Conservation (phyloP, 192 early-diverging fungal genomes). For the Rhizophagus prolifer region DNA sequence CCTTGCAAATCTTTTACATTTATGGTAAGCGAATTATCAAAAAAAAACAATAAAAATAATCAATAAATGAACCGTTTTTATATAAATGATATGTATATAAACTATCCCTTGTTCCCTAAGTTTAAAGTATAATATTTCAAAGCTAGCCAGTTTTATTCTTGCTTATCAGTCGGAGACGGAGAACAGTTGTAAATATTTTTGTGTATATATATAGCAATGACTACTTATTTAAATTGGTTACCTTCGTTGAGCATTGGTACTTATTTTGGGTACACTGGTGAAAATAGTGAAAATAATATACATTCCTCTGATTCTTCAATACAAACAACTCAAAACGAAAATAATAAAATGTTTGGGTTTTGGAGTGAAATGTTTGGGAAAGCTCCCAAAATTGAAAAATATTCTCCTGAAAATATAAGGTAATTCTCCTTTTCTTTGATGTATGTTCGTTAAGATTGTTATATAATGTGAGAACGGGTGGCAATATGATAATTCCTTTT, state of each 20-base stretch:
- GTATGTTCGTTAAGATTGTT: not conserved
- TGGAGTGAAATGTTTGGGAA: not conserved
- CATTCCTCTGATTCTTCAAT: not conserved
- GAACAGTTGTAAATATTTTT: not conserved
- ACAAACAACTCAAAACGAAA: not conserved
- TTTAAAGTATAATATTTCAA: too few relatives aligned
- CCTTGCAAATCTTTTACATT: too few relatives aligned
- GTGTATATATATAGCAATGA: not conserved
- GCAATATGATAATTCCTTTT: not conserved
- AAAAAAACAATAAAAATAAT: too few relatives aligned
- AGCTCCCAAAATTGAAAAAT: conserved; percentile 12
- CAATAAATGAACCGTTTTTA: too few relatives aligned
- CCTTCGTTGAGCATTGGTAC: not conserved
- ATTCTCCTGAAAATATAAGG: not conserved
- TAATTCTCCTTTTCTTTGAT: not conserved
- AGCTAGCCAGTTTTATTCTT: too few relatives aligned
- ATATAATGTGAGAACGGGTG: not conserved
- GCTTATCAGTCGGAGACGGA: too few relatives aligned
- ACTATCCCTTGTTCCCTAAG: too few relatives aligned
- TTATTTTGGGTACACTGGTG: not conserved
- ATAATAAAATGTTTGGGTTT: not conserved
- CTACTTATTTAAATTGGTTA: not conserved
- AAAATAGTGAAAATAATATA: not conserved
- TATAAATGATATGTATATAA: too few relatives aligned
- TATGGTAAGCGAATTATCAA: too few relatives aligned